Evolutionary conservation across 495 filamentous ascomycete genomes (phyloP).

Genomic region (Penicillium turbatum): DNA sequence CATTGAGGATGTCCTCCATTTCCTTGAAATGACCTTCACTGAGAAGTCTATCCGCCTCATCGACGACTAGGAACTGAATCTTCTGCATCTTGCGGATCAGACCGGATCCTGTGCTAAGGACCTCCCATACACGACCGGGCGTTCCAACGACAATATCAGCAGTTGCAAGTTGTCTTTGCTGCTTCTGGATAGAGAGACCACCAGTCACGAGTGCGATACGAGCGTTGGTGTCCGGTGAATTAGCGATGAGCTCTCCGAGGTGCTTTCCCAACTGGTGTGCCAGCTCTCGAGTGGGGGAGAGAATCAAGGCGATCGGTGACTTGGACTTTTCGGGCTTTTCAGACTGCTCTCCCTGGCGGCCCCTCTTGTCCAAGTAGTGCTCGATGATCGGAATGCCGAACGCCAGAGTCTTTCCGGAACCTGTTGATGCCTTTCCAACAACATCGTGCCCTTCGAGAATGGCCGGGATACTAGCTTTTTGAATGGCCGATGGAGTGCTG

Average conservation of each 20-base stretch:
- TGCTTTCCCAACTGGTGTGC: conserved; percentile 86
- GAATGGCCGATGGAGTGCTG: conserved; percentile 72
- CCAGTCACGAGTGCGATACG: conserved; percentile 82
- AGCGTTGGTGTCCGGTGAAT: conserved; percentile 53
- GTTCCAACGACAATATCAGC: conserved; percentile 91
- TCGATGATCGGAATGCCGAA: conserved; percentile 63
- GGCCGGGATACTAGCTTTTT: conserved; percentile 69
- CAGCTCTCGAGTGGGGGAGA: conserved; percentile 89
- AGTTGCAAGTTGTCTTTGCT: conserved; percentile 67
- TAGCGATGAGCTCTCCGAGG: conserved; percentile 62
- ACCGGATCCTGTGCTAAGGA: conserved; percentile 65
- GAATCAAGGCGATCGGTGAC: conserved; percentile 72
- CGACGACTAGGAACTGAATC: conserved; percentile 80
- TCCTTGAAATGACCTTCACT: conserved; percentile 96
- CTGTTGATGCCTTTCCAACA: conserved; percentile 92
- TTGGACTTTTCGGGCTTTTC: conserved; percentile 25
- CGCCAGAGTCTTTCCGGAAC: conserved; percentile 96
- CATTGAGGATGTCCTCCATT: conserved; percentile 73
- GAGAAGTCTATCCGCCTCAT: conserved; percentile 90
- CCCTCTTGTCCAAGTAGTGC: conserved; percentile 38
- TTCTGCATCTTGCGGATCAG: conserved; percentile 58
- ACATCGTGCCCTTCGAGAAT: conserved; percentile 84
- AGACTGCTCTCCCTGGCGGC: conserved; percentile 16
- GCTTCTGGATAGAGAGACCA: conserved; percentile 87
- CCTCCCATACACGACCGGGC: conserved; percentile 90